Conservation (phyloP, 164 flowering plant genomes). For the Hamamelis virginiana region DNA sequence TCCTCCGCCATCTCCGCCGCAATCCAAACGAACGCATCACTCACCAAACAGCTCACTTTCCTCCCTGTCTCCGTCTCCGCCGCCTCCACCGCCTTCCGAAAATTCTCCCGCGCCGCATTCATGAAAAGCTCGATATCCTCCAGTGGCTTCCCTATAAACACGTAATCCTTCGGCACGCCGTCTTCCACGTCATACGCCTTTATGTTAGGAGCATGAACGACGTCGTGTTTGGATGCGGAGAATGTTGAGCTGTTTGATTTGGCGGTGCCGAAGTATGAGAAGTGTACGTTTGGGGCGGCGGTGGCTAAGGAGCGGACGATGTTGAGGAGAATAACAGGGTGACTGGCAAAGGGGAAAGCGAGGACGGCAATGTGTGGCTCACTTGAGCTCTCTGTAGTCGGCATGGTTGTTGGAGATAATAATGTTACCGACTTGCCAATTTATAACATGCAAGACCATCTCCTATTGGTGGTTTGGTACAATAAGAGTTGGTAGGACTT, state of each 20-base stretch:
- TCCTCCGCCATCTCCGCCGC: conserved; percentile 46
- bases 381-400: too few species aligned
- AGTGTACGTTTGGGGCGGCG: conserved; percentile 30
- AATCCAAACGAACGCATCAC: conserved; percentile 53
- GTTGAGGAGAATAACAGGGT: conserved; percentile 47
- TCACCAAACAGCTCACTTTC: conserved; percentile 35
- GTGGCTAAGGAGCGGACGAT: conserved; percentile 34
- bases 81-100: conserved; percentile 21
- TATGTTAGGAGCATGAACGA: too few species aligned
- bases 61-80: conserved; percentile 34
- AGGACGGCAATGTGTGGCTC: conserved; percentile 40
- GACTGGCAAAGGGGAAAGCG: conserved; percentile 54
- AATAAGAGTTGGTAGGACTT: too few species aligned
- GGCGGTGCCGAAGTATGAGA: conserved; percentile 57
- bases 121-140: conserved; percentile 39
- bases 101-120: conserved; percentile 31
- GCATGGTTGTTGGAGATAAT: too few species aligned
- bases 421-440: too few species aligned
- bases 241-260: conserved; percentile 34
- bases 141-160: conserved; percentile 24
- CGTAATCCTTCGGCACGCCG: conserved; percentile 39
- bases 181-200: conserved; percentile 29
- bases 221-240: background rate
- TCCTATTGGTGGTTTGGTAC: too few species aligned
- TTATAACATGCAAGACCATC: too few species aligned